phyloP scores from a whole-genome alignment of 1,284 basidiomycete genomes.

The Moniliella sp. region DNA sequence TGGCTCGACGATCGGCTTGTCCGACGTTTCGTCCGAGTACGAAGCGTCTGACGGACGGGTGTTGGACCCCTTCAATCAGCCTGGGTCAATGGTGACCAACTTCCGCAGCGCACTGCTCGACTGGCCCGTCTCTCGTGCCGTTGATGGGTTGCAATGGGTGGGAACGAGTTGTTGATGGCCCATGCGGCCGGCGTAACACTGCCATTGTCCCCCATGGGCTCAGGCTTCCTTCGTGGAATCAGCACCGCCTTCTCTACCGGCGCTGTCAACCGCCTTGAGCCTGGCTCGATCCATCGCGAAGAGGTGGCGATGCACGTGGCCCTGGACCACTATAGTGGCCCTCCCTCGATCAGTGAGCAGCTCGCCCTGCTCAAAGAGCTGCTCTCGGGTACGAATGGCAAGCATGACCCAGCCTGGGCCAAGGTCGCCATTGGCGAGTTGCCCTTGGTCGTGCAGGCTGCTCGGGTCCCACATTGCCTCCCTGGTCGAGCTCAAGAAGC shows the following conservation, averaged over 20 bases:
- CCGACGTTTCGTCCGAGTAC: slow-evolving; percentile 16
- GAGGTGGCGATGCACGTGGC: slow-evolving; percentile 51
- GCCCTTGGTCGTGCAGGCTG: slow-evolving; percentile 50
- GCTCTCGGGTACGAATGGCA: slow-evolving; percentile 42
- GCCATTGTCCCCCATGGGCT: slow-evolving; percentile 38
- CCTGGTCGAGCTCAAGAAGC: slow-evolving; percentile 49
- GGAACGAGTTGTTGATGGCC: slow-evolving; percentile 26
- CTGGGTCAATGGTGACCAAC: background rate
- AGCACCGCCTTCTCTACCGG: slow-evolving; percentile 10
- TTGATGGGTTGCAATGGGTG: slow-evolving; percentile 16
- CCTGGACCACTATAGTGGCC: slow-evolving; percentile 38
- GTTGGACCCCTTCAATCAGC: slow-evolving; percentile 3
- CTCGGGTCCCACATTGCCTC: slow-evolving; percentile 55
- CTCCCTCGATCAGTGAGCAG: slow-evolving; percentile 46
- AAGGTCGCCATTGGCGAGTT: slow-evolving; percentile 37
- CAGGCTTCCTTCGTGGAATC: slow-evolving; percentile 41
- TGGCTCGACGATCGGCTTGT: slow-evolving; percentile 16
- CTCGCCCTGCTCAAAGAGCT: slow-evolving; percentile 49
- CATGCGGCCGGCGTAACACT: slow-evolving; percentile 42
- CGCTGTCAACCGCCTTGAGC: slow-evolving; percentile 37
- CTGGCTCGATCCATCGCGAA: slow-evolving; percentile 45
- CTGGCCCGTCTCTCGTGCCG: slow-evolving; percentile 10
- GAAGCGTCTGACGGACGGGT: slow-evolving; percentile 11
- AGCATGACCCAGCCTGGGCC: slow-evolving; percentile 28
- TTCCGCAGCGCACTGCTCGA: slow-evolving; percentile 1